A percentile compares a stretch with the other conserved stretches of the same genome.
Evolutionary conservation across 495 filamentous ascomycete genomes (phyloP).

Genomic region (Monascus purpureus): DNA sequence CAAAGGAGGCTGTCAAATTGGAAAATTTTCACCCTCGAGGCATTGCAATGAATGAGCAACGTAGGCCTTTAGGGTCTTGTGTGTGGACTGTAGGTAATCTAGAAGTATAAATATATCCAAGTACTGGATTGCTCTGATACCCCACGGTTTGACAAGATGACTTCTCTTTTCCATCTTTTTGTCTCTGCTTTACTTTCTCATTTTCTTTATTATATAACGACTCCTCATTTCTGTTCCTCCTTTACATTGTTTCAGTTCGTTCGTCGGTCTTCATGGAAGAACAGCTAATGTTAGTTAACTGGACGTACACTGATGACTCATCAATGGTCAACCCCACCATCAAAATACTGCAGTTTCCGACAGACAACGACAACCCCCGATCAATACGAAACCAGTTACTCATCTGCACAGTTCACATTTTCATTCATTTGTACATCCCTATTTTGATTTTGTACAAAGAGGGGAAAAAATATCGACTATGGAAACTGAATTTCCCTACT

Average conservation of each 20-base stretch:
- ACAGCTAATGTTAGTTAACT: no score
- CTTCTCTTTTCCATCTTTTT: no score
- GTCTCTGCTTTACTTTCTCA: no score
- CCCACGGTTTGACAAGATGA: background rate
- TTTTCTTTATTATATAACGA: no score
- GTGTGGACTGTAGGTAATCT: background rate
- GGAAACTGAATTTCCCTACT: conserved; percentile 52
- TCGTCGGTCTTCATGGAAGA: no score
- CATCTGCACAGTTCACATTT: background rate
- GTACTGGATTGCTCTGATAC: background rate
- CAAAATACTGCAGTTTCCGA: no score
- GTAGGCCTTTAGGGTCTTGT: background rate
- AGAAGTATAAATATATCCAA: background rate
- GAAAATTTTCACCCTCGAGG: background rate
- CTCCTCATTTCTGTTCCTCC: no score
- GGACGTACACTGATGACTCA: no score
- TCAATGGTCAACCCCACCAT: no score
- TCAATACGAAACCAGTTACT: no score
- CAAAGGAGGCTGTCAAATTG: background rate
- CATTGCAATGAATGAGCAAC: background rate
- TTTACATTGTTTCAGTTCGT: no score
- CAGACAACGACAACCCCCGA: no score
- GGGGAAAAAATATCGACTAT: conserved; percentile 1
- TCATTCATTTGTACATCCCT: background rate
- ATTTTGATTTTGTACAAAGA: background rate